Base-by-base conservation (phyloP, 768 basidiomycete species). In the Boletus subcaerulescens region DNA sequence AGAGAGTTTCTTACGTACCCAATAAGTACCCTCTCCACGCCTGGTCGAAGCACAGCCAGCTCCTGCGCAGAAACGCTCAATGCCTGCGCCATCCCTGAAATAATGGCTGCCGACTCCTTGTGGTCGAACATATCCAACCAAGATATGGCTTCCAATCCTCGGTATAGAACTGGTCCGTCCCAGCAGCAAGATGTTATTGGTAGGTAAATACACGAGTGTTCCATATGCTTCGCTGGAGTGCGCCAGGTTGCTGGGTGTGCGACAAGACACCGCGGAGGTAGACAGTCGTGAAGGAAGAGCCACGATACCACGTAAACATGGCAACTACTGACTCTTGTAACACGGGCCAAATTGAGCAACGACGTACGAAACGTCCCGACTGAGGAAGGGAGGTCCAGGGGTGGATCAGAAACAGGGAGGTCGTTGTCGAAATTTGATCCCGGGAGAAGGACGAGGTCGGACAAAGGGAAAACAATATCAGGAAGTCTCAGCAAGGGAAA, bases 151-250 rank as follows among this genome's bases (percentile, higher is more conserved):
- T 50, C 63, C 62, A 63, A 22, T 61, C 46, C 13, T 49, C 22
- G 0, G 26, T 43, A 33, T 55, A 63, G 35, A 64, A 64, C 17
- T 18, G 56, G 32, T 63, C 11, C 0, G 26, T 10, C 26, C 35
- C 10, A 0, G 62, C 31, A 9, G 62, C 63, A 7, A 57, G 3
- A 11, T 41, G 57, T 32, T 59, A 50, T 33, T 51, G 55, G 9
- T 35, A 45, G 4, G 58, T 59, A 55, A 26, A 64, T n/a, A 35
- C 62, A 8, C 59, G 31, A 5, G 29, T 58, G 32, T 60, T 64
- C 63, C 62, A 64, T 10, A 50, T 53, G 36, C 29, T 50, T 13
- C 1, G 5, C 31, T 31, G 49, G 22, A 47, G 44, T n/a, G 2
- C 15, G 14, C 55, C 38, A 13, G 33, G 24, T 3, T 18, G 10